Conservation (phyloP, 495 filamentous ascomycete species). For the Aspergillus nanangensis region DNA sequence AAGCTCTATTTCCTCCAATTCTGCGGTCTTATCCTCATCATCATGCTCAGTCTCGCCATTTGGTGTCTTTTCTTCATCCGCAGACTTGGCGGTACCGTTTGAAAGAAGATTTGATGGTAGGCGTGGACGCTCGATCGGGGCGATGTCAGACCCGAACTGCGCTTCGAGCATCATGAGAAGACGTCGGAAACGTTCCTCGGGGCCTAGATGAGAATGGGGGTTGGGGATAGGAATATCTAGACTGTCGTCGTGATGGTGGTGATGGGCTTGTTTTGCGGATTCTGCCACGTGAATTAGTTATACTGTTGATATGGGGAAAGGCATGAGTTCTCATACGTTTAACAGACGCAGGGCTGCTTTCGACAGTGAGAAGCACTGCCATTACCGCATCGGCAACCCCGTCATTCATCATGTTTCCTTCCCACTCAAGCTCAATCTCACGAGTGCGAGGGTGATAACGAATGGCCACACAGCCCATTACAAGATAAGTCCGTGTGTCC, state of each 20-base stretch:
- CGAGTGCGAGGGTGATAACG: conserved; percentile 59
- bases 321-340: no score
- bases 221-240: conserved; percentile 44
- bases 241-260: conserved; percentile 43
- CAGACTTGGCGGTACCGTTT: conserved; percentile 30
- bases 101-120: conserved; percentile 33
- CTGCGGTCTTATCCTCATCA: conserved; percentile 42
- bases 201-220: conserved; percentile 64
- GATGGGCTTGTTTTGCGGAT: conserved; percentile 55
- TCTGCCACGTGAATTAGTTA: no score
- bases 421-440: conserved; percentile 91
- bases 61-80: conserved; percentile 13
- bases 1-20: conserved; percentile 56
- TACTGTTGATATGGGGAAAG: no score
- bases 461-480: conserved; percentile 88
- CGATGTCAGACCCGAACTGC: conserved; percentile 79
- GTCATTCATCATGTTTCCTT: conserved; percentile 96
- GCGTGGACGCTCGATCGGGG: conserved; percentile 68
- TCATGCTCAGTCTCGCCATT: conserved; percentile 25
- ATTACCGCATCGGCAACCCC: conserved; percentile 94
- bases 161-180: conserved; percentile 95
- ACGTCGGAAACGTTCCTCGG: conserved; percentile 71
- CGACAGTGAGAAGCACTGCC: conserved; percentile 81
- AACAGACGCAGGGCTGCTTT: conserved; percentile 90
- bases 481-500: conserved; percentile 54